phyloP scores from a whole-genome alignment of 345 rosid species.

The Euphorbia lathyris region DNA sequence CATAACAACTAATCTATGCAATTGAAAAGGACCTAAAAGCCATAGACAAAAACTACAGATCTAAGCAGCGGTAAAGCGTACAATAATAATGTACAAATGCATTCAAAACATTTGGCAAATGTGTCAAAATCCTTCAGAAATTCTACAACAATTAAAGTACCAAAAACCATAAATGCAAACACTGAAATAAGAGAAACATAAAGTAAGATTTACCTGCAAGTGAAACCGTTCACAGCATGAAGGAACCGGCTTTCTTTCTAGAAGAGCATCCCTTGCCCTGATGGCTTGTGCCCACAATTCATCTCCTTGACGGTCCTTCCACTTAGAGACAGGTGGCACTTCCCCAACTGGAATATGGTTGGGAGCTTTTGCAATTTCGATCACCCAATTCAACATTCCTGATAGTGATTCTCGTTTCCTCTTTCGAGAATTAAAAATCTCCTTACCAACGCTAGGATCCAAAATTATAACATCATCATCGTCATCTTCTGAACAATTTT shows the following conservation, averaged over 20 bases:
- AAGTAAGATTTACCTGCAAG: not conserved
- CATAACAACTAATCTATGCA: not conserved
- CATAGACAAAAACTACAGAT: not conserved
- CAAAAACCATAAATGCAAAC: too few relatives aligned
- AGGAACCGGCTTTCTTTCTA: constrained; percentile 27
- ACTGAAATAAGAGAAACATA: not conserved
- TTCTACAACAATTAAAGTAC: too few relatives aligned
- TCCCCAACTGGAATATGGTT: too few relatives aligned
- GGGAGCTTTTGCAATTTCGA: constrained; percentile 47
- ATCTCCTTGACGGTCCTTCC: constrained; percentile 34
- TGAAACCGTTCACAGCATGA: too few relatives aligned
- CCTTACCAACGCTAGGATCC: too few relatives aligned
- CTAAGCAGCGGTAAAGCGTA: not conserved
- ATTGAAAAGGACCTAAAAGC: not conserved
- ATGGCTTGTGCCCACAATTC: constrained; percentile 45
- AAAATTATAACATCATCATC: too few relatives aligned
- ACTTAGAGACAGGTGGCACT: constrained; percentile 40
- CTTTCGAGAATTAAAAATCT: constrained; percentile 26
- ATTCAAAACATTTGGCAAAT: not conserved
- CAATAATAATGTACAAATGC: too few relatives aligned
- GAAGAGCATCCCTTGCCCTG: constrained; percentile 46
- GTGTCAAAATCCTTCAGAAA: not conserved
- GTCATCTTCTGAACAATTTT: constrained; percentile 6
- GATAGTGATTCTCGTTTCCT: constrained; percentile 43
- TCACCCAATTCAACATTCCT: constrained; percentile 62